These are phyloP conservation scores for Globisporangium barbulae DNA, from an alignment of 352 stramenopile species.

Conservation along the genomic window DNA sequence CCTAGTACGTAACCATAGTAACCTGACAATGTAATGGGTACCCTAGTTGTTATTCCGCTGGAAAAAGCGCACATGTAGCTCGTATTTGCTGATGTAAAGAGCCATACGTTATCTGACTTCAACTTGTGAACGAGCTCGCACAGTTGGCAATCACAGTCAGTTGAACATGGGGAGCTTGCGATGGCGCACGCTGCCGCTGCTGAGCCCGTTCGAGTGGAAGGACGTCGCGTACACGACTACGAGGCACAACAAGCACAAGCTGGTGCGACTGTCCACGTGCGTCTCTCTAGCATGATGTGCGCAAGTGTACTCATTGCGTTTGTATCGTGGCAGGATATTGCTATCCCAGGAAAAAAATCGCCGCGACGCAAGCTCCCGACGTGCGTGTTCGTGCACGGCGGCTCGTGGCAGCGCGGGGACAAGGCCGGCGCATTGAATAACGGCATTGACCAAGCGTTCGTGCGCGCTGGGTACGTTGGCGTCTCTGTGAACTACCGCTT, in stretches of 20 bases:
- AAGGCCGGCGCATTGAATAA: slow-evolving; percentile 66
- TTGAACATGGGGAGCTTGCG: slow-evolving; percentile 8
- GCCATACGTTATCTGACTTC: background rate
- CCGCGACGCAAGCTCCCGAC: slow-evolving; percentile 41
- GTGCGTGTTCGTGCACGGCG: slow-evolving; percentile 81
- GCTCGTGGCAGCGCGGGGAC: slow-evolving; percentile 81
- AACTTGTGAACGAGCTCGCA: background rate
- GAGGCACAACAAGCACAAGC: slow-evolving; percentile 41
- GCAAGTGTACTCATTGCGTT: background rate
- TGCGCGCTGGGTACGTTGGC: slow-evolving; percentile 43
- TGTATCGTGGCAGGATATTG: slow-evolving; percentile 40
- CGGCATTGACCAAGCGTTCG: slow-evolving; percentile 60
- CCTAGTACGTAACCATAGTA: background rate
- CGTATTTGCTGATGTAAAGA: background rate
- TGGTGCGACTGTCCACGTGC: slow-evolving; percentile 22
- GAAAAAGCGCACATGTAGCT: background rate
- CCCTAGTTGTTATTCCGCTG: background rate
- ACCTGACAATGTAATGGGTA: too few species aligned
- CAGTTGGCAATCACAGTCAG: background rate
- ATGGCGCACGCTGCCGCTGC: slow-evolving; percentile 26
- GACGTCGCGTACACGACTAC: slow-evolving; percentile 55
- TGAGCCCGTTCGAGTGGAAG: slow-evolving; percentile 55
- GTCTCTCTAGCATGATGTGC: background rate
- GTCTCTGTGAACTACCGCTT: slow-evolving; percentile 82
- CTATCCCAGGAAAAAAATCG: slow-evolving; percentile 34